Evolutionary conservation across 306 rosid species (phyloP).

Genomic region (Sindora glabra): DNA sequence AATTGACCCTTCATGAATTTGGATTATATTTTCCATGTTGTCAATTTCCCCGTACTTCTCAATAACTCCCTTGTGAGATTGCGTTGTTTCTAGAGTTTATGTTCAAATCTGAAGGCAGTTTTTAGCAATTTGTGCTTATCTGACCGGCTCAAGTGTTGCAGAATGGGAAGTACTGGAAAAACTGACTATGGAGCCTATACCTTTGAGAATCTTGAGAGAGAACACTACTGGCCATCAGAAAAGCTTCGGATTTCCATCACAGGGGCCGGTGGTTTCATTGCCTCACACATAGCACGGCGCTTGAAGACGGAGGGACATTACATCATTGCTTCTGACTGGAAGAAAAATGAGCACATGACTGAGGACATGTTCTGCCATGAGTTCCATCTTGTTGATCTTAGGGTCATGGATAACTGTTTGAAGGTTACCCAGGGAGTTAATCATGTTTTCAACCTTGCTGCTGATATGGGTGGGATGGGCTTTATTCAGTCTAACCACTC

Average conservation of each 20-base stretch:
- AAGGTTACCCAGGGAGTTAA: conserved; percentile 70
- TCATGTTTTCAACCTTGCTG: conserved; percentile 97
- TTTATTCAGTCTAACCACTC: conserved; percentile 98
- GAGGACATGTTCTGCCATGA: conserved; percentile 97
- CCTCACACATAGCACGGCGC: conserved; percentile 96
- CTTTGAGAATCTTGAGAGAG: conserved; percentile 74
- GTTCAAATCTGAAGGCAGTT: neutral
- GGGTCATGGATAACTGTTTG: conserved; percentile 98
- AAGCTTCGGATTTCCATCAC: conserved; percentile 86
- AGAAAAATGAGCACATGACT: conserved; percentile 95
- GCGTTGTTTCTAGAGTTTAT: neutral
- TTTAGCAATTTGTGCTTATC: neutral
- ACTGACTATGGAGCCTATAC: conserved; percentile 67
- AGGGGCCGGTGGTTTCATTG: conserved; percentile 96
- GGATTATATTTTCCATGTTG: neutral
- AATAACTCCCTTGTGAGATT: neutral
- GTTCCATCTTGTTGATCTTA: conserved; percentile 88
- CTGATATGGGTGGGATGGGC: conserved; percentile 99
- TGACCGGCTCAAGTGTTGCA: conserved; percentile 25
- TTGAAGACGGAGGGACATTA: conserved; percentile 92
- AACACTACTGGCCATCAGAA: conserved; percentile 85
- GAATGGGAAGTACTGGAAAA: conserved; percentile 74
- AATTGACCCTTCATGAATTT: neutral
- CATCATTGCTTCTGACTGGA: conserved; percentile 97
- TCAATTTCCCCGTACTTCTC: neutral